phyloP scores from a whole-genome alignment of 495 filamentous ascomycete species.

The Hypoxylon perforatum region DNA sequence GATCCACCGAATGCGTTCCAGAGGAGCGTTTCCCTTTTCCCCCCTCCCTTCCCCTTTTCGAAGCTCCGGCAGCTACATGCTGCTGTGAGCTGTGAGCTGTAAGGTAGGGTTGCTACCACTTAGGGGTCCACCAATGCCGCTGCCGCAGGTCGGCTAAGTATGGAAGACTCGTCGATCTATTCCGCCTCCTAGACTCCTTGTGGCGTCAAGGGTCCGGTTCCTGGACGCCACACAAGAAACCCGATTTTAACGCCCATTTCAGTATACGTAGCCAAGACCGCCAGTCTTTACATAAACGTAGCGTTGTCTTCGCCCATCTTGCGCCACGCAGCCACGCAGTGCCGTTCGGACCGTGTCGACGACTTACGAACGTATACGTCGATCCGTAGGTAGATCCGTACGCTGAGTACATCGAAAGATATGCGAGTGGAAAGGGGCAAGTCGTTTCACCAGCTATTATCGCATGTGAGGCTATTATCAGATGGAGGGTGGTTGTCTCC shows the following conservation, averaged over 20 bases:
- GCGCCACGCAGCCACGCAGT: slow-evolving; percentile 19
- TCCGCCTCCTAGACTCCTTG: slow-evolving; percentile 14
- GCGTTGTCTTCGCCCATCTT: not conserved
- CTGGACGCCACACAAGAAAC: slow-evolving; percentile 27
- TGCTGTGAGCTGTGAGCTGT: not conserved
- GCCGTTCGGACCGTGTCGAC: slow-evolving; percentile 35
- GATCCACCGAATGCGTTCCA: slow-evolving; percentile 19
- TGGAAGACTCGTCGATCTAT: slow-evolving; percentile 10
- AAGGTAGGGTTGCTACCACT: not conserved
- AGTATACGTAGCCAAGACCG: not conserved
- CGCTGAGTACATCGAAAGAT: no score
- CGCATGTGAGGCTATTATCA: no score
- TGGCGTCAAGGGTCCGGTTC: slow-evolving; percentile 24
- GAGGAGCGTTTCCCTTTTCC: slow-evolving; percentile 1
- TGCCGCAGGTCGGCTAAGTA: slow-evolving; percentile 7
- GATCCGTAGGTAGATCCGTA: not conserved
- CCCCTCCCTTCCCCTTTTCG: slow-evolving; percentile 11
- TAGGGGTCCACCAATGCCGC: slow-evolving; percentile 3
- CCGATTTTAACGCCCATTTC: slow-evolving; percentile 1
- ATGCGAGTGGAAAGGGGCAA: no score
- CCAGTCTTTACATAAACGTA: not conserved
- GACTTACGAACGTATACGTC: not conserved
- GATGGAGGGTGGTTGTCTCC: no score
- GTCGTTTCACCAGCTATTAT: no score
- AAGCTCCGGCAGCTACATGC: not conserved